Evolutionary conservation across 2,329 filamentous ascomycete genomes (phyloP), one percentile per base, ranked within the genome.

Genomic region (Paecilomyces variotii): DNA sequence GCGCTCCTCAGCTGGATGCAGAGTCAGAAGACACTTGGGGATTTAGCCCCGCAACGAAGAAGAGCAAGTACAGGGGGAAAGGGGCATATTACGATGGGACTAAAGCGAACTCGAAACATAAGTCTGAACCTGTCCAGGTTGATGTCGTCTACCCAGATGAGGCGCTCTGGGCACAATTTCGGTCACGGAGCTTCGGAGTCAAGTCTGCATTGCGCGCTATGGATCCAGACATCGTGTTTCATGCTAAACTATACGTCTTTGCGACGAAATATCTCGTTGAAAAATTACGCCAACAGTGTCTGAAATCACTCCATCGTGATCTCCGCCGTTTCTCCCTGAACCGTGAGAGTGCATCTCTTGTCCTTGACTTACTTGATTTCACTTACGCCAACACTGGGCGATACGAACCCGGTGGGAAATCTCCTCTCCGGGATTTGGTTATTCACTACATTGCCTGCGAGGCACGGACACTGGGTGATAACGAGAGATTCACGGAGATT

Each of bases 401-500:
- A 30, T n/a, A 14, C 4, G 58, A 59, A 35, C 19, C 54, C 12
- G 19, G 54, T 6, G 54, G 54, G 24, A 25, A 25, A 4, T 45
- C 39, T 7, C n/a, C 19, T 24, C 55, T 59, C 10, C 55, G 58
- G 24, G 55, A 59, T 19, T 34, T 59, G 28, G 55, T 59, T 12
- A 45, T 54, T 24, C 53, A 35, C 26, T 59, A 28, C 45, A 11
- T 54, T 25, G 50, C 51, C 24, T 28, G 69, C 59, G 56, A 87
- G 69, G 60, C 76, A 82, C 53, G 80, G 79, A 61, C 87, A 89
- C 73, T 89, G 85, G 70, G 89, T 89, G 77, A 28, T 12, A 4
- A 49, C 90, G 82, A 74, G 87, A 90, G 78, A 90, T 14, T 26
- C 10, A 52, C 24, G 50, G 2, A 26, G 6, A 19, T 52, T 12